phyloP scores from a whole-genome alignment of 768 basidiomycete species.

The Mycena latifolia region DNA sequence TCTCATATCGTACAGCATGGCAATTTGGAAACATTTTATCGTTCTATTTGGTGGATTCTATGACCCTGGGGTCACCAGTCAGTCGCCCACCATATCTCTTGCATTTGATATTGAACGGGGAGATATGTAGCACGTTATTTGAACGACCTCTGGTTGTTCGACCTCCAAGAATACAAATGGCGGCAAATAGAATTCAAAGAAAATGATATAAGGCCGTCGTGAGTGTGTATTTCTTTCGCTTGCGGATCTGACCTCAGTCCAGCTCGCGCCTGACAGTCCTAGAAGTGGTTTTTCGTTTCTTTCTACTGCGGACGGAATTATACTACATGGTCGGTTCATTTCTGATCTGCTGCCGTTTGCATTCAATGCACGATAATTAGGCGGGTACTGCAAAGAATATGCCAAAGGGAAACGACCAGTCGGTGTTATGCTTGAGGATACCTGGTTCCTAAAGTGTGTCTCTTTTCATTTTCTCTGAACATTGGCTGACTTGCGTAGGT shows the following conservation, averaged over 20 bases:
- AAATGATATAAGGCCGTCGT: slow-evolving; percentile 83
- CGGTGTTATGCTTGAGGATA: slow-evolving; percentile 91
- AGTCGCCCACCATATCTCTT: slow-evolving; percentile 33
- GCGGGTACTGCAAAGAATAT: slow-evolving; percentile 94
- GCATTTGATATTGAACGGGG: background rate
- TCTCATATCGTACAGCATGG: slow-evolving; percentile 69
- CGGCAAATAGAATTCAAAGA: slow-evolving; percentile 79
- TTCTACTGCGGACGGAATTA: slow-evolving; percentile 79
- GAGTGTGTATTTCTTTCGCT: slow-evolving; percentile 38
- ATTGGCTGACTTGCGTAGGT: slow-evolving; percentile 14
- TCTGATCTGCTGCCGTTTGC: background rate
- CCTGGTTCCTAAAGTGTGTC: slow-evolving; percentile 84
- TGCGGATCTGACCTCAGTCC: slow-evolving; percentile 6
- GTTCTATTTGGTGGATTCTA: slow-evolving; percentile 93
- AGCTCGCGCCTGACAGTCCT: slow-evolving; percentile 55
- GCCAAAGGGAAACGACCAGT: slow-evolving; percentile 85
- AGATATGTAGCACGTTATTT: slow-evolving; percentile 74
- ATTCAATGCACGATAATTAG: slow-evolving; percentile 46
- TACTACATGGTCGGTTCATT: slow-evolving; percentile 75
- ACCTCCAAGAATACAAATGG: slow-evolving; percentile 91
- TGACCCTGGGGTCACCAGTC: slow-evolving; percentile 87
- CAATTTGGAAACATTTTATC: slow-evolving; percentile 89
- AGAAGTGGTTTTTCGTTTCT: slow-evolving; percentile 91
- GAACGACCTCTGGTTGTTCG: slow-evolving; percentile 89
- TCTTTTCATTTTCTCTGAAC: background rate